Evolutionary conservation across 2,329 filamentous ascomycete genomes (phyloP).

Genomic region (Drechslerella dactyloides): DNA sequence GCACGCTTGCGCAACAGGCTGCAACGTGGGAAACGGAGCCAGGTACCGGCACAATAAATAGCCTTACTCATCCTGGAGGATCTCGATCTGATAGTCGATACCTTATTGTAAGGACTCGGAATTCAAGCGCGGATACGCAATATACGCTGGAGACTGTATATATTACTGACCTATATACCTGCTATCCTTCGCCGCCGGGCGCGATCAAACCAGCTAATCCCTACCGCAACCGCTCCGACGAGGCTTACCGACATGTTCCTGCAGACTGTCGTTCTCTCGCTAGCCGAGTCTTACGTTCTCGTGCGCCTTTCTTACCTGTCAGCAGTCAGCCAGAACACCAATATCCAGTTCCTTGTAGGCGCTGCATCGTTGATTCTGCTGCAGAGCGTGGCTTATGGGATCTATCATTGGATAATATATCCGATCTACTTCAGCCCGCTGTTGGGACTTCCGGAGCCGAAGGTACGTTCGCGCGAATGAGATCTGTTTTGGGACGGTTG

Average conservation of each 20-base stretch:
- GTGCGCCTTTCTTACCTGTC: slow-evolving; percentile 31
- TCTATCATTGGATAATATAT: slow-evolving; percentile 46
- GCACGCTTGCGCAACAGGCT: too few relatives aligned
- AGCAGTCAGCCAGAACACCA: slow-evolving; percentile 16
- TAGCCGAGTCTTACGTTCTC: slow-evolving; percentile 34
- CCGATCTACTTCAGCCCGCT: slow-evolving; percentile 37
- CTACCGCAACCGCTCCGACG: not conserved
- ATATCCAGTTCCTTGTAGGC: slow-evolving; percentile 22
- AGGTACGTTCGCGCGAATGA: slow-evolving; percentile 15
- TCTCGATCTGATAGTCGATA: too few relatives aligned
- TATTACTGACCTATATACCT: too few relatives aligned
- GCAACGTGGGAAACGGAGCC: not conserved
- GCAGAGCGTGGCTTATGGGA: slow-evolving; percentile 12
- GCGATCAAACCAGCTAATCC: slow-evolving; percentile 1
- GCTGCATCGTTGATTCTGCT: slow-evolving; percentile 9
- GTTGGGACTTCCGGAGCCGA: slow-evolving; percentile 28
- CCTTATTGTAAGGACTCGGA: too few relatives aligned
- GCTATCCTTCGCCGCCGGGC: too few relatives aligned
- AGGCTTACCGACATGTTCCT: slow-evolving; percentile 19
- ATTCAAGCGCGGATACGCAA: too few relatives aligned
- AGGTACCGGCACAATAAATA: too few relatives aligned
- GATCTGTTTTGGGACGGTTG: too few relatives aligned
- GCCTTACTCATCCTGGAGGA: too few relatives aligned
- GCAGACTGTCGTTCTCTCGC: slow-evolving; percentile 30
- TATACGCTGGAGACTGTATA: too few relatives aligned